phyloP scores from a whole-genome alignment of 352 stramenopile species.

The Phytopythium vexans region DNA sequence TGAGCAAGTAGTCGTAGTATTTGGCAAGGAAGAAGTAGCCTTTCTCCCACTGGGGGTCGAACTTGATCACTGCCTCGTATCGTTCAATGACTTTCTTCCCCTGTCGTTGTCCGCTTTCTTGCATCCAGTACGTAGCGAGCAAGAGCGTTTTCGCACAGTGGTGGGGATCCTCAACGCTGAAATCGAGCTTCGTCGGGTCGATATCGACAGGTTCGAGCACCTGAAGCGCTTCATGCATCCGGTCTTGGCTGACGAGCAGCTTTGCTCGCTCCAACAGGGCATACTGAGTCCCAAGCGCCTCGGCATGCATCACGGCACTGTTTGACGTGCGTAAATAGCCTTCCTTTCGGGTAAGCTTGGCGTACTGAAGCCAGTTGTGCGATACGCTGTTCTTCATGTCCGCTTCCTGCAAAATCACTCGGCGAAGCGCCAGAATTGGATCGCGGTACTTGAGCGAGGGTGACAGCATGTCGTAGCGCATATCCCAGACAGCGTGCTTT shows the following conservation, averaged over 20 bases:
- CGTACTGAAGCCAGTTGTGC: slow-evolving; percentile 79
- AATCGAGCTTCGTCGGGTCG: slow-evolving; percentile 69
- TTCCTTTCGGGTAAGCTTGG: slow-evolving; percentile 82
- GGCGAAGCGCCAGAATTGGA: slow-evolving; percentile 77
- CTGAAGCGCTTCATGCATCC: slow-evolving; percentile 84
- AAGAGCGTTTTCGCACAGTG: slow-evolving; percentile 89
- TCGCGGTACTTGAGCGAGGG: slow-evolving; percentile 82
- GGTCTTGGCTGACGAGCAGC: slow-evolving; percentile 73
- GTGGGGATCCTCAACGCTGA: slow-evolving; percentile 67
- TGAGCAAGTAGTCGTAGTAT: slow-evolving; percentile 91
- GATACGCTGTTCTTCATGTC: slow-evolving; percentile 62
- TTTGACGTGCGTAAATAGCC: slow-evolving; percentile 75
- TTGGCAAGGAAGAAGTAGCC: slow-evolving; percentile 89
- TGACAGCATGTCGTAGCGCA: slow-evolving; percentile 66
- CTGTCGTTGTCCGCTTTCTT: slow-evolving; percentile 92
- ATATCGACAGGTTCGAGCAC: slow-evolving; percentile 81
- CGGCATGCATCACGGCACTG: slow-evolving; percentile 84
- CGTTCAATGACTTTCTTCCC: slow-evolving; percentile 91
- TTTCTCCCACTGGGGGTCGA: slow-evolving; percentile 93
- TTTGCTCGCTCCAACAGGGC: slow-evolving; percentile 78
- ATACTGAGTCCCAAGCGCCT: slow-evolving; percentile 73
- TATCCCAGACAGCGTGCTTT: slow-evolving; percentile 50
- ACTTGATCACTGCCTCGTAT: slow-evolving; percentile 93
- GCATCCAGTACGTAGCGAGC: slow-evolving; percentile 95
- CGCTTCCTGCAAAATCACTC: slow-evolving; percentile 74